Conservation (phyloP, 164 flowering plant species). For the Santalum album region DNA sequence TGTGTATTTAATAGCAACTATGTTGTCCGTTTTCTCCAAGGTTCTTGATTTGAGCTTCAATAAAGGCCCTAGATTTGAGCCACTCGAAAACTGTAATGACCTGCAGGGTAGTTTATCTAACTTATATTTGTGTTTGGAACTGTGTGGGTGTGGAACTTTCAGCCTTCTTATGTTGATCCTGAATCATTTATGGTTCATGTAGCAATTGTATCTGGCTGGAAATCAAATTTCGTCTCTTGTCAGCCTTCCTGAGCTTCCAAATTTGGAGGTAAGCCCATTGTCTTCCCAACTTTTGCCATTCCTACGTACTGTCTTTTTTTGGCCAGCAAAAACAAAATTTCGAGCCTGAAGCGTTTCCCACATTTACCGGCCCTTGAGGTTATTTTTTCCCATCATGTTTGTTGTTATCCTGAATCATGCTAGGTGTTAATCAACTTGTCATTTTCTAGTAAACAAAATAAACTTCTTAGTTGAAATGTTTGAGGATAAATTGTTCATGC, state of each 20-base stretch:
- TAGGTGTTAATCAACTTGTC: too few relatives aligned
- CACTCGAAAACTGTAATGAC: conserved; percentile 83
- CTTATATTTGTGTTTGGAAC: background rate
- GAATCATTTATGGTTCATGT: conserved; percentile 19
- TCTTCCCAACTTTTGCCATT: conserved; percentile 88
- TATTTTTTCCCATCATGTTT: conserved; percentile 8
- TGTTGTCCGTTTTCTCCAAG: conserved; percentile 28
- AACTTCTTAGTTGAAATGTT: too few relatives aligned
- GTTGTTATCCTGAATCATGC: too few relatives aligned
- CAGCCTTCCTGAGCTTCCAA: conserved; percentile 96
- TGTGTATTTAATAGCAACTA: too few relatives aligned
- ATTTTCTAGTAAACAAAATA: too few relatives aligned
- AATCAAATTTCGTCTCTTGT: conserved; percentile 88
- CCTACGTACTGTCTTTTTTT: too few relatives aligned
- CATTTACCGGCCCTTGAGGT: conserved; percentile 96
- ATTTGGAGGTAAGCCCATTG: conserved; percentile 87
- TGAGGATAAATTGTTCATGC: too few relatives aligned
- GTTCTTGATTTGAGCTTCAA: conserved; percentile 99
- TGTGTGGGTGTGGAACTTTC: too few relatives aligned
- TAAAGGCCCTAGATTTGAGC: conserved; percentile 98
- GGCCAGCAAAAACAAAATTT: conserved; percentile 96
- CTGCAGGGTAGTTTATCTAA: conserved; percentile 54
- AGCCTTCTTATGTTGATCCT: too few relatives aligned
- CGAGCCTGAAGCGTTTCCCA: conserved; percentile 88
- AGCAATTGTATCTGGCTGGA: conserved; percentile 99